Evolutionary conservation across 2,329 filamentous ascomycete species (phyloP), one percentile per base, ranked within the genome.

Genomic region (Trichoderma brevicompactum): DNA sequence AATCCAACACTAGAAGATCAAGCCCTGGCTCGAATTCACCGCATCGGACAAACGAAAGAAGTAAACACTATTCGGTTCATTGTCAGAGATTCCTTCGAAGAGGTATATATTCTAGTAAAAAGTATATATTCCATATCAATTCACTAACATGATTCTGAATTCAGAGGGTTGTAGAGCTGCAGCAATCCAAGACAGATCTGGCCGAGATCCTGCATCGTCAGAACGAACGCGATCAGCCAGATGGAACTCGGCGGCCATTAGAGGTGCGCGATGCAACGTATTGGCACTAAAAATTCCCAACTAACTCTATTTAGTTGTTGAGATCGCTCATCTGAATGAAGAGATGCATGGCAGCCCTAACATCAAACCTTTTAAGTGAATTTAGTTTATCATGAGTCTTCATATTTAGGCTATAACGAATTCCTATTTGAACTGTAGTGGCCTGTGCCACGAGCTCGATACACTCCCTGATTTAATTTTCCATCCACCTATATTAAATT

Each of bases 1-100:
- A 82, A 81, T 17, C 79, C 79, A 1, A 78, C 77, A 0, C 54
- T 80, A 0, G 79, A 82, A 67, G 79, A 81, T 4, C 79, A 81
- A 67, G 79, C 79, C 0, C 68, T 82, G 0, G 77, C 77, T 1
- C 72, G 79, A 12, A 73, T 80, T 3, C 72, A 79, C 38, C 69
- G 76, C 1, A 72, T 80, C 0, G 77, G 76, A 3, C 76, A 80
- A 59, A 73, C 50, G 0, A 71, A 68, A 32, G 71, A 75, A 44
- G 76, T 81, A 0, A 79, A 74, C 0, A 80, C 75, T 0, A 67
- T 80, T 1, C 74, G 78, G 1, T 78, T 78, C 19, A 74, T 75
- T 17, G 71, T 82, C 7, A 67, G 72, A 2, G 71, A 77, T 28
- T 77, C 77, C 0, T 77, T 81, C 15, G 79, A 81, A 67, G 72